Percentiles rank a stretch among this genome's conserved stretches.
phyloP scores from a whole-genome alignment of 495 filamentous ascomycete species.

The Lasiosphaeris hirsuta region DNA sequence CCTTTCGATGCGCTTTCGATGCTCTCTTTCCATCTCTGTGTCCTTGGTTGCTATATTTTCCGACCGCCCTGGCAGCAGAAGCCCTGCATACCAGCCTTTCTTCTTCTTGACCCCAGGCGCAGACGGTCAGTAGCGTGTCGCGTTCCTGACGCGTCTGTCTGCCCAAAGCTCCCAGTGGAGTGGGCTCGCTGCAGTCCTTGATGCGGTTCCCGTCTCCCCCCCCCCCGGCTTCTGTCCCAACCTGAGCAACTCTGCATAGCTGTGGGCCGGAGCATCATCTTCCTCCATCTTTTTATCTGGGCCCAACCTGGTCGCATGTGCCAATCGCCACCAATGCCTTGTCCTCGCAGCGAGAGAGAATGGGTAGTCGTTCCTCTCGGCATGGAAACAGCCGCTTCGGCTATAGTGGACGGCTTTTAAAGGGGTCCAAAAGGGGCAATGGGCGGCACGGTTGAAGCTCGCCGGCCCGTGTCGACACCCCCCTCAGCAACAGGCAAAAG shows the following conservation, averaged over 20 bases:
- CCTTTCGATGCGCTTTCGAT: neutral
- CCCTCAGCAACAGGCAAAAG: constrained; percentile 14
- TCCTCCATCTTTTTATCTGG: no score
- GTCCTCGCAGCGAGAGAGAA: neutral
- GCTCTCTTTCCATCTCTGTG: neutral
- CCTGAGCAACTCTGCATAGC: no score
- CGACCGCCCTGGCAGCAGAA: no score
- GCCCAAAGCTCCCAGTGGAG: no score
- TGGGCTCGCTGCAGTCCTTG: no score
- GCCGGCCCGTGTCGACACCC: constrained; percentile 20
- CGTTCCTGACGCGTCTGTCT: no score
- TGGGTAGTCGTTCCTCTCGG: constrained; percentile 2
- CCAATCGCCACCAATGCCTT: neutral
- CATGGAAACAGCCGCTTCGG: constrained; percentile 32
- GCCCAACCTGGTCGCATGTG: no score
- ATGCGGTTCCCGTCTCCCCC: no score
- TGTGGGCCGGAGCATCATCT: no score
- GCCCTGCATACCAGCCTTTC: neutral
- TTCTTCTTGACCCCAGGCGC: neutral
- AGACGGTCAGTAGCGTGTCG: neutral
- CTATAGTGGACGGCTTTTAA: constrained; percentile 28
- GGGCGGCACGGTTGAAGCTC: constrained; percentile 30
- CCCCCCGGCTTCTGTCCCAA: no score
- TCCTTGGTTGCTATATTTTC: neutral
- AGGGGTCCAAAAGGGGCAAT: constrained; percentile 19